Base-by-base conservation (phyloP, 1,284 basidiomycete genomes). In the Cutaneotrichosporon sp. region DNA sequence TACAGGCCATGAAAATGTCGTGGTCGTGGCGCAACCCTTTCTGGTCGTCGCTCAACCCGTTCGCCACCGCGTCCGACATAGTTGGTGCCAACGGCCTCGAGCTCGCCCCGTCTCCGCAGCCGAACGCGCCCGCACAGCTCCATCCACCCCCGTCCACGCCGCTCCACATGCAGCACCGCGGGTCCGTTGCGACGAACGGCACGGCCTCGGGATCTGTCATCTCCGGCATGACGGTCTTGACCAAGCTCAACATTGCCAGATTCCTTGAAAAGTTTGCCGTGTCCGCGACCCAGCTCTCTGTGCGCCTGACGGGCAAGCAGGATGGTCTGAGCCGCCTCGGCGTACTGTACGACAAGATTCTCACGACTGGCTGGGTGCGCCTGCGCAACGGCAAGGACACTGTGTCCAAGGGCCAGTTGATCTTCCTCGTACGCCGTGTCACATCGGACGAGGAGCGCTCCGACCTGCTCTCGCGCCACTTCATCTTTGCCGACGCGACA, bases 301-400 rank as follows among this genome's bases (percentile, higher is more conserved):
- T 69, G 5, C 60, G 70, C 5, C 65, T 81, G 6, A 76, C 75
- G 1, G 79, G 79, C 2, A 68, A 71, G 36, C 64, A 69, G 34
- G 69, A 75, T 34, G 74, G 74, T n/a, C 73, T 78, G 24, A 65
- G 70, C 36, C 66, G 73, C 14, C 65, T 81, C 11, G 81, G 81
- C 18, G 80, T 82, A 0, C 59, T 82, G 24, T 81, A 79, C 63
- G 81, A 82, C 64, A 76, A 75, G 56, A 81, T 82, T 51, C 66
- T 82, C 45, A 81, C 81, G 3, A 81, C 81, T 29, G 80, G 81
- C 22, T 77, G 77, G 70, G 78, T 79, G 53, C 70, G 71, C 50
- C 63, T 78, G 18, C 54, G 61, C 53, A 69, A 71, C 59, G 67
- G 67, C 45, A 71, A 66, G 27, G 77, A 79, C 62, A 79, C 76